Conservation (phyloP, 177 flowering plant genomes). For the Viscum album region DNA sequence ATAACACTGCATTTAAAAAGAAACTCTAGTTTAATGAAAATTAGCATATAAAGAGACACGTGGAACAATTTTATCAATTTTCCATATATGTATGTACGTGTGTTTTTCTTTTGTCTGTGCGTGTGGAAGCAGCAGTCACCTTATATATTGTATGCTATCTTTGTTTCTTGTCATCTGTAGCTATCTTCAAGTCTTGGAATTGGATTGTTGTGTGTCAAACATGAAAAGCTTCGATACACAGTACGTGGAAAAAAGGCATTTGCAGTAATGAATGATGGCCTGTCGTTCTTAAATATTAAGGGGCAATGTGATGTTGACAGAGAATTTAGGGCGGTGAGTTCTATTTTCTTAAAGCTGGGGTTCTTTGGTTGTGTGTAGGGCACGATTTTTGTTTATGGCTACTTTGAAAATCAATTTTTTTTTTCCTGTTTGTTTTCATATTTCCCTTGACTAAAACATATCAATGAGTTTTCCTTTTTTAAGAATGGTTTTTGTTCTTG, state of each 20-base stretch:
- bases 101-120: not conserved
- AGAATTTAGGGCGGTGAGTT: conserved; percentile 52
- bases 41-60: too few relatives aligned
- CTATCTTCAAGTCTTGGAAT: conserved; percentile 46
- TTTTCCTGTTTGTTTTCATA: too few relatives aligned
- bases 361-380: not conserved
- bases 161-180: conserved; percentile 20
- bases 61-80: too few relatives aligned
- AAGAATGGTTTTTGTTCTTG: too few relatives aligned
- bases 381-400: too few relatives aligned
- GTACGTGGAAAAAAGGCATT: conserved; percentile 55
- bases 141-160: not conserved
- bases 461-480: too few relatives aligned
- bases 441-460: too few relatives aligned
- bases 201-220: conserved; percentile 46
- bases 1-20: too few relatives aligned
- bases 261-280: conserved; percentile 38
- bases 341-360: not conserved
- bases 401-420: too few relatives aligned
- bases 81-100: not conserved
- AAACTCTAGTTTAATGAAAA: too few relatives aligned
- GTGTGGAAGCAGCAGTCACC: not conserved
- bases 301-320: conserved; percentile 43
- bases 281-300: conserved; percentile 46
- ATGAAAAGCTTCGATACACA: conserved; percentile 34